Evolutionary conservation across 176 grass and related monocot genomes (phyloP), one percentile per base, ranked within the genome.

Genomic region (Hsuehochloa calcarea): DNA sequence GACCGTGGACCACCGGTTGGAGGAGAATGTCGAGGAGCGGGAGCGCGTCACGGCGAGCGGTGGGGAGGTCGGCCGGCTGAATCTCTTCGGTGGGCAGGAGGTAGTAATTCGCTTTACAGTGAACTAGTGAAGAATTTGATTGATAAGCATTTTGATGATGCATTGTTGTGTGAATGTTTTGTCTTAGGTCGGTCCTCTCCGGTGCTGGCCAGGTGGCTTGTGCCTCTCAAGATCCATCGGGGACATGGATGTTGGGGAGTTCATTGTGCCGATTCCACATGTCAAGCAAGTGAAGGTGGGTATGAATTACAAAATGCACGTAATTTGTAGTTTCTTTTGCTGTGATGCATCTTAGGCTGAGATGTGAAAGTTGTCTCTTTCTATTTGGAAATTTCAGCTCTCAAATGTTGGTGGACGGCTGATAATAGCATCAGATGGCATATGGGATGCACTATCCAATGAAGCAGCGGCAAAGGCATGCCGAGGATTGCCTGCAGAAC

Each of bases 141-240:
- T 63, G 69, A 45, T 1, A 5, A 59, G 25, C 63, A 12, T 74
- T 83, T 74, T 46, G 31, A 51, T 47, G 39, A 84, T 79, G 20
- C 74, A 17, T 60, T 85, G 3, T 20, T 61, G 15, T 59, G 39
- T 70, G 12, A 54, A 64, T 77, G 50, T 65, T 83, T 74, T 26
- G 40, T 54, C 46, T 75, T 45, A 98, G 95, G 90, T 99, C 10
- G 96, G 96, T 29, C 96, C 96, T 59, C 96, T 99, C 23, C 87
- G 96, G 35, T 96, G 96, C 84, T 99, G 96, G 96, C 96, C 96
- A 23, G 93, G 96, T 86, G 96, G 96, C n/a, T 75, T 99, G 68
- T 99, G 96, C 86, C 88, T 99, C 55, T 99, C 96, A 13, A 93
- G 96, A 68, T 99, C 96, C 37, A 99, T 99, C 6, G 96, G 93